Base-by-base conservation (phyloP, 352 stramenopile genomes). In the Globisporangium lucens region DNA sequence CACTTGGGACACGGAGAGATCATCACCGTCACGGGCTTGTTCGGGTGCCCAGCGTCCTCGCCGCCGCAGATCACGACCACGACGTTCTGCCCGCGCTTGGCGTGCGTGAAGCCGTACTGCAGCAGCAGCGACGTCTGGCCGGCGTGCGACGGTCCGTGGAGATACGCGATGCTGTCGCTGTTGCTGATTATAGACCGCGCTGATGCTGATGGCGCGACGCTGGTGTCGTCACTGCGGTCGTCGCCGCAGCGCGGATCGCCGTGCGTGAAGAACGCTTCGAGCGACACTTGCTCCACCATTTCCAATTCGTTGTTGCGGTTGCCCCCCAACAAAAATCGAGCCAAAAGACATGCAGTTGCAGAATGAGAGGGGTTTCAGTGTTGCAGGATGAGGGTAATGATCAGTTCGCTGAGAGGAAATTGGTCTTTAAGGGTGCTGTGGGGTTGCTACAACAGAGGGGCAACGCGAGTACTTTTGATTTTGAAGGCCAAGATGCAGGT, bases 261-360 rank as follows among this genome's bases (percentile, higher is more conserved):
- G 46, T 91, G 83, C 67, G 79, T 77, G 71, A 89, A 91, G 72
- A 91, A 91, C 3, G 80, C 73, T 59, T 89, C 83, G 20, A 91
- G 67, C 33, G 46, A 49, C 61, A 58, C 53, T 33, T 29, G 60
- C 29, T 58, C 53, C 27, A 33, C 53, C 53, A 60, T 60, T 58
- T 6, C 3, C 35, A 24, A 13, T 20, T 27, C 51, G 29, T 17
- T 17, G 22, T 20, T 33, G 2, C 17, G 15, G 20, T 55, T 10
- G 20, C 20, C 7, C 6, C 6, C 20, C 47, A 55, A 55, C 15
- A 27, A 17, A 24, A n/a, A 33, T 17, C 22, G 10, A 53, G n/a
- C 8, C 17, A 29, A 12, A 12, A 24, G 20, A 29, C n/a, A 2
- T 27, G 24, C 6, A 13, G 35, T 63, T 63, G 57, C 36, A 36